Evolutionary conservation across 805 yeast species (phyloP).

Genomic region (Lipomyces lipofer): DNA sequence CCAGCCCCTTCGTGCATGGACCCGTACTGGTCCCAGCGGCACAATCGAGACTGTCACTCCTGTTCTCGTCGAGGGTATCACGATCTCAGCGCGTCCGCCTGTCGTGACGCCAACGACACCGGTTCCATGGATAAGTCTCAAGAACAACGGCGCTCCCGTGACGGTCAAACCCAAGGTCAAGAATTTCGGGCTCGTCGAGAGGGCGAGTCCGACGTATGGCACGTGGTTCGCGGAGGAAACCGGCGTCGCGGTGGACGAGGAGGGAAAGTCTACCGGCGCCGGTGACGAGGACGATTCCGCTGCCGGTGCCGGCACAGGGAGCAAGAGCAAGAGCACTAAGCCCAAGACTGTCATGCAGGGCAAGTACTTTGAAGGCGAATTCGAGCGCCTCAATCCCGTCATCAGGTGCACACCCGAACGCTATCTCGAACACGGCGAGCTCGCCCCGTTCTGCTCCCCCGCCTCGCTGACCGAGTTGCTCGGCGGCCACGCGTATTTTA

Average conservation of each 20-base stretch:
- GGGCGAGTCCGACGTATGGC: slow-evolving; percentile 68
- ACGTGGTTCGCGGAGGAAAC: slow-evolving; percentile 65
- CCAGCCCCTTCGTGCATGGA: slow-evolving; percentile 27
- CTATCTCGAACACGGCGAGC: slow-evolving; percentile 51
- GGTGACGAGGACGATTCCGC: neutral
- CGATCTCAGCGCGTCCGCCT: slow-evolving; percentile 56
- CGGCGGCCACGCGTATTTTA: slow-evolving; percentile 64
- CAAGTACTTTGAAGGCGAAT: slow-evolving; percentile 22
- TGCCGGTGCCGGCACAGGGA: neutral
- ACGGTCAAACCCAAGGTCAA: slow-evolving; percentile 69
- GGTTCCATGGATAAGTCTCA: slow-evolving; percentile 77
- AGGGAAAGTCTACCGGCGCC: neutral
- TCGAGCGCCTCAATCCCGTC: slow-evolving; percentile 67
- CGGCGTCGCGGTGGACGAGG: slow-evolving; percentile 39
- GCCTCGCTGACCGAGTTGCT: slow-evolving; percentile 58
- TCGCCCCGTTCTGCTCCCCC: slow-evolving; percentile 89
- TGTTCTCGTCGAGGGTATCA: slow-evolving; percentile 62
- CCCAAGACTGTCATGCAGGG: slow-evolving; percentile 12
- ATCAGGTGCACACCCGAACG: slow-evolving; percentile 82
- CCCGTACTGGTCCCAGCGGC: slow-evolving; percentile 31
- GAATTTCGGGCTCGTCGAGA: slow-evolving; percentile 66
- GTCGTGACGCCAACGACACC: slow-evolving; percentile 51
- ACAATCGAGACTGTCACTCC: slow-evolving; percentile 61
- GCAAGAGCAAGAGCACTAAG: neutral
- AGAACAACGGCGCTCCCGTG: slow-evolving; percentile 76